These are phyloP conservation scores for Eimeria nieschulzi DNA, from an alignment of 169 alveolate genomes.

Conservation along the genomic window DNA sequence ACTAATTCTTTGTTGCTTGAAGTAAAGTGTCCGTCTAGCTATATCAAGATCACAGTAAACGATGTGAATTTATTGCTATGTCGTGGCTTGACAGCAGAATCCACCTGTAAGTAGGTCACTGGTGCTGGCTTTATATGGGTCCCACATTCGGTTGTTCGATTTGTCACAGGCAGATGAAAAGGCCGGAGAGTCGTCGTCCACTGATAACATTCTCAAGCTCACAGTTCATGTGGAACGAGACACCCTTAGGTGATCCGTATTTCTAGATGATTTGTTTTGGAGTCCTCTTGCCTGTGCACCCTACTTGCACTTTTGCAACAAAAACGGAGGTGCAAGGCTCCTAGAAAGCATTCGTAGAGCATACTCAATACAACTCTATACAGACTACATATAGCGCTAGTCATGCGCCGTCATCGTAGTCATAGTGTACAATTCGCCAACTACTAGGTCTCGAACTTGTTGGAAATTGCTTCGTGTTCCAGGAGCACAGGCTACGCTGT, in stretches of 20 bases:
- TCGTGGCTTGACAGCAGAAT: not conserved
- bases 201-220: slow-evolving; percentile 9
- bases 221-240: slow-evolving; percentile 44
- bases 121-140: not conserved
- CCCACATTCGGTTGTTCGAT: not conserved
- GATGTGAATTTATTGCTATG: too few species aligned
- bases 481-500: slow-evolving; percentile 61
- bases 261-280: too few species aligned
- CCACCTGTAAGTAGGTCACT: slow-evolving; percentile 1
- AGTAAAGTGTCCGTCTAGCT: too few species aligned
- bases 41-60: too few species aligned
- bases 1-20: too few species aligned
- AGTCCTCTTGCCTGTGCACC: too few species aligned
- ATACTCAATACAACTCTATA: too few species aligned
- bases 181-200: slow-evolving; percentile 19
- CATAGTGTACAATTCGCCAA: not conserved
- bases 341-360: too few species aligned
- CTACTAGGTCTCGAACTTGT: not conserved
- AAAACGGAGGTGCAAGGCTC: too few species aligned
- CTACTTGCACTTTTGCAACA: too few species aligned
- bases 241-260: slow-evolving; percentile 33
- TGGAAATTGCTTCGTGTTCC: not conserved
- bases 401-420: not conserved
- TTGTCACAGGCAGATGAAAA: not conserved
- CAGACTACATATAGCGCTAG: not conserved